A percentile compares a stretch with the other conserved stretches of the same genome.
Evolutionary conservation across 1,284 basidiomycete genomes (phyloP).

Genomic region (Hymenochaete sp.): DNA sequence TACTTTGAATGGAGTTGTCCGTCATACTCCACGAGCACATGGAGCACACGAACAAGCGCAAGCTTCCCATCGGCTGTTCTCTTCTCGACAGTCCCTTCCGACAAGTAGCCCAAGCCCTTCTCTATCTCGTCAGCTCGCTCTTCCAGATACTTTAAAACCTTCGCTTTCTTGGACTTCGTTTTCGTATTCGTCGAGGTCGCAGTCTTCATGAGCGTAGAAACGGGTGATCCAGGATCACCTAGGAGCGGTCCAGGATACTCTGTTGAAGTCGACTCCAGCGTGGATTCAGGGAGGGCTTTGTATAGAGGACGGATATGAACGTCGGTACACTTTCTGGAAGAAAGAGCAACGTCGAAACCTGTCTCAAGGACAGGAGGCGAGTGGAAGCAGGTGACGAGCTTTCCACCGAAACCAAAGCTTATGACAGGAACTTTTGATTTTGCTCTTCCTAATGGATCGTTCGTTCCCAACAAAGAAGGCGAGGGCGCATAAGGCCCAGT

Average conservation of each 20-base stretch:
- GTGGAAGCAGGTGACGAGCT: constrained; percentile 81
- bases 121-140: constrained; percentile 70
- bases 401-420: constrained; percentile 86
- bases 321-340: constrained; percentile 60
- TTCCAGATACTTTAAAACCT: constrained; percentile 67
- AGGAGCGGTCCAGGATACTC: constrained; percentile 82
- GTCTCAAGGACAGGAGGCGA: constrained; percentile 56
- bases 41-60: constrained; percentile 66
- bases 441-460: constrained; percentile 75
- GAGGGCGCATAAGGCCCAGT: constrained; percentile 58
- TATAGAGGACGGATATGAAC: constrained; percentile 62
- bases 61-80: constrained; percentile 69
- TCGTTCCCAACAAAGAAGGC: constrained; percentile 68
- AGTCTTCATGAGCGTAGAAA: constrained; percentile 61
- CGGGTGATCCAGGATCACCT: constrained; percentile 61
- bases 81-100: constrained; percentile 41
- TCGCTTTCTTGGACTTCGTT: constrained; percentile 77
- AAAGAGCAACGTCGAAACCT: constrained; percentile 70
- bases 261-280: constrained; percentile 45
- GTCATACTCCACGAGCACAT: constrained; percentile 78
- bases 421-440: constrained; percentile 69
- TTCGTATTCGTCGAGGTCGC: constrained; percentile 44
- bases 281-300: constrained; percentile 60
- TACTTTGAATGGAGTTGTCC: constrained; percentile 79
- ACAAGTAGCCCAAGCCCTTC: constrained; percentile 67